Base-by-base conservation (phyloP, 306 rosid species). In the Sindora glabra region DNA sequence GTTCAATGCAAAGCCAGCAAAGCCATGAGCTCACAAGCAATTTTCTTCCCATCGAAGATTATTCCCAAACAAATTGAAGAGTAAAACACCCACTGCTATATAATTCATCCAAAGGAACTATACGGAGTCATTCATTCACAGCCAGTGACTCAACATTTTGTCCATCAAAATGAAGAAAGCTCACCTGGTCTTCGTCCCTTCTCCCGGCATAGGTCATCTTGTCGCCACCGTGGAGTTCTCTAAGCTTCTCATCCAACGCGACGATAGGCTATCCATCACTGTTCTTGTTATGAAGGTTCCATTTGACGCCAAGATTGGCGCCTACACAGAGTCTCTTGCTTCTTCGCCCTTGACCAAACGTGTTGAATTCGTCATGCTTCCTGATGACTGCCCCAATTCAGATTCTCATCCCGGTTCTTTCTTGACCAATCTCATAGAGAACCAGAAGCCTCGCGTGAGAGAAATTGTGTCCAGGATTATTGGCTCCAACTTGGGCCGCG, bases 151-250 rank as follows among this genome's bases (percentile, higher is more conserved):
- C n/a, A n/a, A n/a, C n/a, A n/a, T n/a, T n/a, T n/a, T n/a, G n/a
- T n/a, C n/a, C n/a, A n/a, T n/a, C n/a, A n/a, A n/a, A n/a, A n/a
- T n/a, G n/a, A n/a, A n/a, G n/a, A n/a, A n/a, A n/a, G n/a, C n/a
- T n/a, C n/a, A n/a, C n/a, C n/a, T 77, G 1, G 71, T 77, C 2
- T 17, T 77, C 1, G 61, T 46, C 5, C 23, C 81, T 37, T 13
- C 68, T 8, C 81, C 74, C 6, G 67, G 64, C 40, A 71, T 61
- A 22, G 71, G 81, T 1, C 81, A 76, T 42, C 1, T 71, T 0
- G 12, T 71, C 15, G 42, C 71, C 58, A 71, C 62, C 74, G 77
- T 76, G 1, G 77, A 76, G 77, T 40, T 76, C 0, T 74, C 59
- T 48, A 67, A 62, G 71, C 72, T 77, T 26, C 42, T 72, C 5